phyloP scores from a whole-genome alignment of 169 alveolate genomes.

The Plasmodium adleri region DNA sequence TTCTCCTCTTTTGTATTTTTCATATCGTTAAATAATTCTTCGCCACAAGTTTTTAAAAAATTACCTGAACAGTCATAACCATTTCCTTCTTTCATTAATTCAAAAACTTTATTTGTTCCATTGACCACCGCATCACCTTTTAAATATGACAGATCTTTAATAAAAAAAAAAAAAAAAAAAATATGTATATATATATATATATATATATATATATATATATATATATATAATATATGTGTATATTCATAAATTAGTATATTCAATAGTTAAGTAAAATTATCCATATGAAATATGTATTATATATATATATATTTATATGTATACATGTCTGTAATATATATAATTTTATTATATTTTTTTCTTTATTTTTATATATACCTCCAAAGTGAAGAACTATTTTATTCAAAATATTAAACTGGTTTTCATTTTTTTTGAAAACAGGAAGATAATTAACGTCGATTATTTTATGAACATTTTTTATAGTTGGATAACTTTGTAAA shows the following conservation, averaged over 20 bases:
- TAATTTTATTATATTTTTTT: not conserved
- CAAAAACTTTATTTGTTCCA: slow-evolving; percentile 67
- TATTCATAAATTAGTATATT: not conserved
- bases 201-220: not conserved
- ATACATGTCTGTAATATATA: not conserved
- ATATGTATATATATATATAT: not conserved
- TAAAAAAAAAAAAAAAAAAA: not conserved
- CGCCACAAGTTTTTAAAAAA: slow-evolving; percentile 76
- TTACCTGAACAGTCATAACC: slow-evolving; percentile 78
- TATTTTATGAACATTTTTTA: slow-evolving; percentile 55
- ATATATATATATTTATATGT: not conserved
- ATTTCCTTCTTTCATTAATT: slow-evolving; percentile 63
- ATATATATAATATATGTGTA: not conserved
- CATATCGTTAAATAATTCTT: slow-evolving; percentile 39
- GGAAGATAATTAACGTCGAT: slow-evolving; percentile 61
- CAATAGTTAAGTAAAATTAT: not conserved
- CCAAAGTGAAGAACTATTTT: slow-evolving; percentile 77
- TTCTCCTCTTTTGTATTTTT: slow-evolving; percentile 31
- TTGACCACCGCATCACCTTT: slow-evolving; percentile 69
- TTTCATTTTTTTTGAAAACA: slow-evolving; percentile 67
- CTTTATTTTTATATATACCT: slow-evolving; percentile 23
- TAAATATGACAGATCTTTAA: slow-evolving; percentile 62
- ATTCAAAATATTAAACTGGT: slow-evolving; percentile 36
- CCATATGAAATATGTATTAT: too few relatives aligned
- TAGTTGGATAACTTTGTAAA: slow-evolving; percentile 54